A percentile compares a stretch with the other conserved stretches of the same genome.
Conservation (phyloP, 1,139 yeast genomes). For the Pichia sp. region DNA sequence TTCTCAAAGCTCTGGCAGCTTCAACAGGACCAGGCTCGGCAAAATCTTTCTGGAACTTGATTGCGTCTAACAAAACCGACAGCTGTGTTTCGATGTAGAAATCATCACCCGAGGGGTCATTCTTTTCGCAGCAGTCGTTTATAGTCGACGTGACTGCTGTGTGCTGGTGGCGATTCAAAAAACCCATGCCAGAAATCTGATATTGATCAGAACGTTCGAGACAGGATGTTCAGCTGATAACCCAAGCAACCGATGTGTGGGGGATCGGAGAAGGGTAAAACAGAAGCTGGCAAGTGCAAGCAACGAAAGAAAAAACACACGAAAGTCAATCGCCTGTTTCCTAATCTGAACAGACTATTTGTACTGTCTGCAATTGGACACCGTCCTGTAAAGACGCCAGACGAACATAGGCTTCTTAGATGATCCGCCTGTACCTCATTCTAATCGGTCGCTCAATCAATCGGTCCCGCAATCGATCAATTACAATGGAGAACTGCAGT, state of each 20-base stretch:
- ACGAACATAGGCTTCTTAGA: not conserved
- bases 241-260: not conserved
- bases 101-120: constrained; percentile 33
- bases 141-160: constrained; percentile 54
- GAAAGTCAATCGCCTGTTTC: too few species aligned
- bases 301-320: too few species aligned
- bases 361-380: too few species aligned
- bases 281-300: too few species aligned
- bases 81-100: constrained; percentile 40
- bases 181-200: constrained; percentile 35
- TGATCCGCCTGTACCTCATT: constrained; percentile 25
- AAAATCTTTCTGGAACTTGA: constrained; percentile 35
- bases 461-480: not conserved
- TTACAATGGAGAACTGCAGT: not conserved
- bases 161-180: constrained; percentile 45
- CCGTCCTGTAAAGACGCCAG: not conserved
- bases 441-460: not conserved
- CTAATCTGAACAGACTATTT: too few species aligned
- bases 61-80: constrained; percentile 43
- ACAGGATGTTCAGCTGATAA: not conserved
- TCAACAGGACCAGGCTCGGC: constrained; percentile 55
- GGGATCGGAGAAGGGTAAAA: too few species aligned
- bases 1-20: constrained; percentile 87
- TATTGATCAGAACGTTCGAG: not conserved
- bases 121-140: constrained; percentile 40